Conservation (phyloP, 176 grass and related monocot species). For the Oryza glumipatula region DNA sequence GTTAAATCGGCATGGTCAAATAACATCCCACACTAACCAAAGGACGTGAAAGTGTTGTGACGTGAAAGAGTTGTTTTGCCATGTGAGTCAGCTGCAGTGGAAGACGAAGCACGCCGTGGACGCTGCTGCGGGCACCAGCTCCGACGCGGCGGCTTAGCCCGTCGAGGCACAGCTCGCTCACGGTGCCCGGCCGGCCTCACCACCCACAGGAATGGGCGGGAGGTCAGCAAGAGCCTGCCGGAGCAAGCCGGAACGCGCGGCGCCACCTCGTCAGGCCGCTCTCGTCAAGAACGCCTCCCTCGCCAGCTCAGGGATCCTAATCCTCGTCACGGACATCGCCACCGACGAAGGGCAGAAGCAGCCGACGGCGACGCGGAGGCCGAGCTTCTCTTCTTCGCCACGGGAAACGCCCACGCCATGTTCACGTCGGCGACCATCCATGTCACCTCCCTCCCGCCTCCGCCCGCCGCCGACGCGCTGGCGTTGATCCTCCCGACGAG, state of each 20-base stretch:
- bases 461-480: neutral
- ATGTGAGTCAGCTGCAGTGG: constrained; percentile 41
- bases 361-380: constrained; percentile 35
- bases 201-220: constrained; percentile 63
- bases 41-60: no score
- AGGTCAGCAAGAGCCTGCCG: constrained; percentile 49
- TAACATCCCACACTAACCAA: no score
- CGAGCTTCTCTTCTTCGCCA: constrained; percentile 36
- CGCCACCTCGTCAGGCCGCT: constrained; percentile 35
- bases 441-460: neutral
- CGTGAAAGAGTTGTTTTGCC: no score
- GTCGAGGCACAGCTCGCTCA: constrained; percentile 29
- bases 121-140: constrained; percentile 49
- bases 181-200: constrained; percentile 47
- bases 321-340: constrained; percentile 30
- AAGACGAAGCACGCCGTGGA: constrained; percentile 55
- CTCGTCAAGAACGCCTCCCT: constrained; percentile 54
- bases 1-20: no score
- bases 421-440: constrained; percentile 65
- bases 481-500: constrained; percentile 39
- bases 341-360: constrained; percentile 47
- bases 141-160: constrained; percentile 12
- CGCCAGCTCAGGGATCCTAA: constrained; percentile 56
- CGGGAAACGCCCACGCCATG: constrained; percentile 60
- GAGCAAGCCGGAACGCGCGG: constrained; percentile 47